These are phyloP conservation scores for Fagopyrum tataricum DNA, from an alignment of 148 eudicot species.

Conservation along the genomic window DNA sequence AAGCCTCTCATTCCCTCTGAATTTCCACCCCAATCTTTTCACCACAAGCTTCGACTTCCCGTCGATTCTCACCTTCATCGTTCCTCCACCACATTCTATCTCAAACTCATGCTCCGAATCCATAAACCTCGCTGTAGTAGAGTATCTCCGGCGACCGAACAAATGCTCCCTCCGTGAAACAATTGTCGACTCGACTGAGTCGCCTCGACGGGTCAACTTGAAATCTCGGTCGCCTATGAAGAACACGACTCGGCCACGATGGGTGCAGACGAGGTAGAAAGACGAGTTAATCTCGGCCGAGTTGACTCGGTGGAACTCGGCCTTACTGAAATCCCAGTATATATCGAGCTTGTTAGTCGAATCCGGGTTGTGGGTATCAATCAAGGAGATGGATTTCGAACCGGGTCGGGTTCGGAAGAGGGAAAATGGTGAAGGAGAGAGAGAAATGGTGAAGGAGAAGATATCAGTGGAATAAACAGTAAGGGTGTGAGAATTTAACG, in stretches of 20 bases:
- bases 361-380: too few species aligned
- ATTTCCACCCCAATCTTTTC: conserved; percentile 56
- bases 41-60: conserved; percentile 33
- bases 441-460: too few species aligned
- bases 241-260: conserved; percentile 33
- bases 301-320: too few species aligned
- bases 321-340: too few species aligned
- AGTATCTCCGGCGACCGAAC: conserved; percentile 37
- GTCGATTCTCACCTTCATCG: conserved; percentile 40
- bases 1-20: conserved; percentile 52
- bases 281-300: too few species aligned
- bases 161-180: conserved; percentile 46
- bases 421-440: too few species aligned
- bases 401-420: too few species aligned
- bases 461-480: too few species aligned
- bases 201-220: conserved; percentile 33
- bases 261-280: conserved; percentile 38
- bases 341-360: too few species aligned
- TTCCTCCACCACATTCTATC: conserved; percentile 45
- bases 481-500: too few species aligned
- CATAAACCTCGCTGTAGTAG: conserved; percentile 29
- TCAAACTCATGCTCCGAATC: conserved; percentile 35
- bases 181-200: conserved; percentile 18
- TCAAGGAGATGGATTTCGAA: too few species aligned
- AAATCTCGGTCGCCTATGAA: conserved; percentile 34